Base-by-base conservation (phyloP, 768 basidiomycete genomes). In the Termitomyces sp. region DNA sequence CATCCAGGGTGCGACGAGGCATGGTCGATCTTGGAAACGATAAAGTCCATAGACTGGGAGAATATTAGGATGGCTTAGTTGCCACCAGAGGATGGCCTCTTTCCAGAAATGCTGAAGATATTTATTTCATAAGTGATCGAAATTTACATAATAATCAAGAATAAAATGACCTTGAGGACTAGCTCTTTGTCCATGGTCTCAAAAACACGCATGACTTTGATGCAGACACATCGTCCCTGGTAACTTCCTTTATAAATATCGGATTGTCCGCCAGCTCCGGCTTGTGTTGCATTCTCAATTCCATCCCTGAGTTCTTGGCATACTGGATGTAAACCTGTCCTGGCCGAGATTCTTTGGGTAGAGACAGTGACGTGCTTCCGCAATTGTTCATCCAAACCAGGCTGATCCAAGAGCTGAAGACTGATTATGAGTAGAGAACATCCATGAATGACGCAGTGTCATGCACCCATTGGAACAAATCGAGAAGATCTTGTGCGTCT, bases 1-100 rank as follows among this genome's bases (percentile, higher is more conserved):
- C 73, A 73, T 72, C 73, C 71, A 75, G 5, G 73, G 71, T 4
- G 70, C 70, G 2, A 74, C 70, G 40, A 73, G 66, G 51, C 71
- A 71, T 11, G 72, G 57, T 40, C 70, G 61, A 9, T 57, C 57
- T 26, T 63, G 55, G 10, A 54, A 56, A 32, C 69, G 68, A 35
- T 58, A 60, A 7, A 70, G 52, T 3, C 75, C 74, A 14, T 70
- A 70, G 41, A 76, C 72, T 0, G 74, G 74, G 6, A 75, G 65
- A 10, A 76, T 61, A 56, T 62, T 62, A 5, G 49, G 43, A 46
- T 62, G 61, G 20, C 45, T 38, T 7, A 62, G 33, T 18, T 62
- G 61, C 24, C 48, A 35, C 61, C 61, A 62, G 6, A 62, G 51
- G 18, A 62, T 53, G 22, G 30, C 58, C 43, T 62, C 61, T 32